These are phyloP conservation scores for Leccinum truebloodii DNA, from an alignment of 768 basidiomycete species.

Conservation along the genomic window DNA sequence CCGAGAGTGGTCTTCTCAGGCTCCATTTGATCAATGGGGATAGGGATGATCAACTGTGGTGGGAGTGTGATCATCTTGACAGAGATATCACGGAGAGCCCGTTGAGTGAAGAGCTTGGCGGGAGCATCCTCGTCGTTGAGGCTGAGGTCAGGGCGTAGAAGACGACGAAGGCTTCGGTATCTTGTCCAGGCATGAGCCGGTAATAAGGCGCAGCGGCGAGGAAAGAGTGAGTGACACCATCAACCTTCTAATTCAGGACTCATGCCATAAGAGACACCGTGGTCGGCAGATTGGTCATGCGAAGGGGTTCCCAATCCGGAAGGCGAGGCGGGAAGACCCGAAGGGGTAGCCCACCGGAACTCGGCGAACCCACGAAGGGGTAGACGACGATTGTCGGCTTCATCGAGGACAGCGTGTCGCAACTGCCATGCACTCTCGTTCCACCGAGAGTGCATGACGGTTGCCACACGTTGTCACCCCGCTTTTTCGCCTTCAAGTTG, in stretches of 20 bases:
- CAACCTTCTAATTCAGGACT: slow-evolving; percentile 13
- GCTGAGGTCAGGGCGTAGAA: slow-evolving; percentile 38
- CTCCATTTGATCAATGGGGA: slow-evolving; percentile 39
- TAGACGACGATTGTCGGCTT: too few species aligned
- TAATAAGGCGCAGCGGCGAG: slow-evolving; percentile 35
- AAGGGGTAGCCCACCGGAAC: too few species aligned
- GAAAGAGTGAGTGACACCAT: slow-evolving; percentile 17
- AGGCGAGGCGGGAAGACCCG: too few species aligned
- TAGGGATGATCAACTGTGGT: slow-evolving; percentile 39
- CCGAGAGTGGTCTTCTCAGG: slow-evolving; percentile 39
- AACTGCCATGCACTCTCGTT: too few species aligned
- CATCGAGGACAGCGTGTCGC: too few species aligned
- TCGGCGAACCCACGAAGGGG: too few species aligned
- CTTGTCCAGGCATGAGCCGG: slow-evolving; percentile 28
- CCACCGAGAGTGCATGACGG: too few species aligned
- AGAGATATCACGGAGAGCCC: slow-evolving; percentile 31
- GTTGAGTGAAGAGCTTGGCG: slow-evolving; percentile 16
- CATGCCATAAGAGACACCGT: too few species aligned
- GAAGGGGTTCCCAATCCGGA: too few species aligned
- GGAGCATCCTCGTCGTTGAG: slow-evolving; percentile 22
- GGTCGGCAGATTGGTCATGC: too few species aligned
- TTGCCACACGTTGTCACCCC: too few species aligned
- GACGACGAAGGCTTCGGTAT: slow-evolving; percentile 44
- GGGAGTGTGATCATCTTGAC: slow-evolving; percentile 33
- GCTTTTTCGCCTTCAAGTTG: too few species aligned